A percentile compares a stretch with the other conserved stretches of the same genome.
Evolutionary conservation across 1,284 basidiomycete species (phyloP).

Genomic region (Fereydounia khargensis): DNA sequence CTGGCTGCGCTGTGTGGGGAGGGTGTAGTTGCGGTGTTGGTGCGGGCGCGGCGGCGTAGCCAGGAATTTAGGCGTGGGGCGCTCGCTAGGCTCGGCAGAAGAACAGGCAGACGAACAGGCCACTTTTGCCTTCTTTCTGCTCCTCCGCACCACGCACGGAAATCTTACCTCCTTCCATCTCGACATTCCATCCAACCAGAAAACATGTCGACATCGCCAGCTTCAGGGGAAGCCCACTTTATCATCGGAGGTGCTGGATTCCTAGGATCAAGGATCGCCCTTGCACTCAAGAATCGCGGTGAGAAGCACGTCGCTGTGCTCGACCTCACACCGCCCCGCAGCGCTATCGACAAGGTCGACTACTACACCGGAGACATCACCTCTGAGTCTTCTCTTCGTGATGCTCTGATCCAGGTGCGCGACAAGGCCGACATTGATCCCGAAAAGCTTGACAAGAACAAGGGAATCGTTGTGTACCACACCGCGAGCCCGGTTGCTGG

Average conservation of each 20-base stretch:
- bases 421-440: conserved; percentile 30
- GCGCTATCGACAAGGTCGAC: conserved; percentile 38
- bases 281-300: conserved; percentile 47
- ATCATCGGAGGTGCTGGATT: conserved; percentile 55
- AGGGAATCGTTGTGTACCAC: conserved; percentile 68
- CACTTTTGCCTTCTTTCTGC: no score
- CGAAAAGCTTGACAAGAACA: conserved; percentile 2
- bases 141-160: no score
- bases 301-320: conserved; percentile 50
- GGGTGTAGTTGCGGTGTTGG: no score
- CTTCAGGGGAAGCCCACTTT: conserved; percentile 51
- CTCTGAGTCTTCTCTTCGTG: conserved; percentile 18
- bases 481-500: conserved; percentile 83
- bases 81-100: no score
- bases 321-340: conserved; percentile 37
- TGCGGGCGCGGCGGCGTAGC: no score
- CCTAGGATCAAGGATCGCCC: conserved; percentile 51
- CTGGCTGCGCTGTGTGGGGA: no score
- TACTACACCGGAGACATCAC: conserved; percentile 54
- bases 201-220: conserved; percentile 44
- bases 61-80: no score
- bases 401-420: conserved; percentile 27
- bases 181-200: no score
- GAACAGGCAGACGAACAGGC: no score
- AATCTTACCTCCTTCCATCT: no score